Evolutionary conservation across 2,329 filamentous ascomycete genomes (phyloP).

Genomic region (Boeremia exigua): DNA sequence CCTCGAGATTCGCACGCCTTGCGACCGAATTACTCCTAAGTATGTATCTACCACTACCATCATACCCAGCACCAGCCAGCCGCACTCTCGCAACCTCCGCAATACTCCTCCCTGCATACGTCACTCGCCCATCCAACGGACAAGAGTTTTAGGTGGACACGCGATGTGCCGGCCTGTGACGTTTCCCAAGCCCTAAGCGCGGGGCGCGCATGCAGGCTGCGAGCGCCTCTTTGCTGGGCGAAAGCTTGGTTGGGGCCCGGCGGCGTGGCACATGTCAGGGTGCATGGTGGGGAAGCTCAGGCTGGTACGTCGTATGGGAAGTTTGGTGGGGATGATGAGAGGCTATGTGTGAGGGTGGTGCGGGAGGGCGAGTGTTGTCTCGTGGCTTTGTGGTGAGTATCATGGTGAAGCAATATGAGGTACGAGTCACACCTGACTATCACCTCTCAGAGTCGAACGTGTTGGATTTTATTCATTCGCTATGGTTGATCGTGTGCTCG

Average conservation of each 20-base stretch:
- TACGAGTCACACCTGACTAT: too few relatives aligned
- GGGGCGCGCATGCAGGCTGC: not conserved
- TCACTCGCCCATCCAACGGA: not conserved
- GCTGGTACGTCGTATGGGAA: too few relatives aligned
- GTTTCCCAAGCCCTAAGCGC: conserved; percentile 8
- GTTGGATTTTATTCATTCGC: not conserved
- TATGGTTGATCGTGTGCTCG: not conserved
- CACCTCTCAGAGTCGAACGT: too few relatives aligned
- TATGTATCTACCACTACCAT: too few relatives aligned
- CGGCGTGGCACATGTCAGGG: conserved; percentile 13
- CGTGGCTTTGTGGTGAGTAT: too few relatives aligned
- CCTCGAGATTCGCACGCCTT: too few relatives aligned
- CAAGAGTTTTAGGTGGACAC: not conserved
- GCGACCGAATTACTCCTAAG: too few relatives aligned
- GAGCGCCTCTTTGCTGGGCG: not conserved
- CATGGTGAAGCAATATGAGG: too few relatives aligned
- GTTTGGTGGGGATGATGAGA: too few relatives aligned
- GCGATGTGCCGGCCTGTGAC: not conserved
- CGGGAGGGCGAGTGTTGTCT: too few relatives aligned
- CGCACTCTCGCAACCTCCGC: too few relatives aligned
- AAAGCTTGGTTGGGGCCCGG: conserved; percentile 1
- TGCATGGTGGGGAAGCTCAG: not conserved
- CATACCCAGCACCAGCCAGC: too few relatives aligned
- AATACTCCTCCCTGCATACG: not conserved
- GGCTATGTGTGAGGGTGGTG: not conserved